These are phyloP conservation scores for Saitozyma sp. DNA, from an alignment of 768 basidiomycete species.

Conservation along the genomic window DNA sequence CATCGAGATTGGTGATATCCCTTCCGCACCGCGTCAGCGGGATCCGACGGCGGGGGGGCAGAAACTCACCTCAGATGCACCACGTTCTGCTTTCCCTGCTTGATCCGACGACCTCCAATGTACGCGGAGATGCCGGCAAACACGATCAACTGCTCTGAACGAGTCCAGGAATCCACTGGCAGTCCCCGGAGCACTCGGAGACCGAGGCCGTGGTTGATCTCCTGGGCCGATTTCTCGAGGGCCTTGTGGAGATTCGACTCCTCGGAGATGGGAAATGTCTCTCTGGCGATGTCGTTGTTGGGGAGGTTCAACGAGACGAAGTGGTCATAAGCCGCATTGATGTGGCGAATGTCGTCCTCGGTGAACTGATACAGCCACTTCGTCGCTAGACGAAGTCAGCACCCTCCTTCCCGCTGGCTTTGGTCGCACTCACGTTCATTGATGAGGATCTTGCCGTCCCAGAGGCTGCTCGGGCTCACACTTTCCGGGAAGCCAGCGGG, in stretches of 20 bases:
- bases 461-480: no score
- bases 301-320: slow-evolving; percentile 19
- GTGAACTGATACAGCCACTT: slow-evolving; percentile 29
- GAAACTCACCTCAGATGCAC: no score
- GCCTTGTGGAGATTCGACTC: slow-evolving; percentile 11
- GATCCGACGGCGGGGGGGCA: no score
- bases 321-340: slow-evolving; percentile 24
- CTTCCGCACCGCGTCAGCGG: no score
- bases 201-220: slow-evolving; percentile 30
- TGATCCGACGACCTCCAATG: slow-evolving; percentile 11
- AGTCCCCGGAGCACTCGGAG: slow-evolving; percentile 30
- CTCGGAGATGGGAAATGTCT: slow-evolving; percentile 24
- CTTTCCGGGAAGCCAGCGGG: no score
- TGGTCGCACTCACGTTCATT: no score
- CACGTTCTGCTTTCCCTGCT: no score
- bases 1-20: no score
- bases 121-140: slow-evolving; percentile 32
- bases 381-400: slow-evolving; percentile 11
- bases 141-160: slow-evolving; percentile 22
- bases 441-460: no score
- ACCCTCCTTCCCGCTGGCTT: no score
- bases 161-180: slow-evolving; percentile 24
- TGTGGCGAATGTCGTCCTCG: slow-evolving; percentile 11
- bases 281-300: slow-evolving; percentile 16
- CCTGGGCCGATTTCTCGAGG: slow-evolving; percentile 10